Base-by-base conservation (phyloP, 2,329 filamentous ascomycete species). In the Teratosphaeriaceae sp. region DNA sequence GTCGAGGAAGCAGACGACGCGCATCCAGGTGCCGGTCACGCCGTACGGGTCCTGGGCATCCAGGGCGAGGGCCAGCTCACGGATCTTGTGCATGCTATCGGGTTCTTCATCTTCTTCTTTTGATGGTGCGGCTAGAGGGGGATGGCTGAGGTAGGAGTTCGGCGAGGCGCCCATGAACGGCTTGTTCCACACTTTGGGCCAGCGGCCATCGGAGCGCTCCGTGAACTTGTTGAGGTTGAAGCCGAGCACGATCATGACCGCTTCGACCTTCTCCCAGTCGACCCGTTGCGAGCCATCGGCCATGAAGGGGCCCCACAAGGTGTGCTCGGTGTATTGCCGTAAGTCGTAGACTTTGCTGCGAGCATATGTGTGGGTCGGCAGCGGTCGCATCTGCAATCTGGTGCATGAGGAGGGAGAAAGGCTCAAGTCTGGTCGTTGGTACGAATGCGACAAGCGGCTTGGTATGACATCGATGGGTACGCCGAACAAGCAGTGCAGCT, bases 201-300 rank as follows among this genome's bases (percentile, higher is more conserved):
- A 74, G 2, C 75, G 63, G 2, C 67, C 65, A 15, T 68, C 67
- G 6, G 56, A 55, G 11, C 68, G 55, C 38, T 60, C 55, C 19
- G 53, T 64, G 50, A 76, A 74, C 8, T 63, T 57, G 29, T 67
- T 62, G 40, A 84, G 69, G 57, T 87, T 88, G 56, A 75, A 72
- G 3, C 75, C 75, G 3, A 89, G 62, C 2, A 83, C 78, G 3
- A 88, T 68, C 71, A 88, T 77, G 42, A 88, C 76, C 7, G 82
- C 80, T 62, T 89, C 85, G 9, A 88, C 66, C 65, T 85, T 86
- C 62, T 89, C 84, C 85, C 85, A 90, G 62, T 90, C 84, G 0
- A 86, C 80, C 4, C 65, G 62, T 40, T 71, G 72, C 2, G 69
- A 73, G 1, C 74, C 77, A 55, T 88, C 84, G 38, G 76, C 67